Percentiles rank a stretch among this genome's conserved stretches.
phyloP scores from a whole-genome alignment of 2,329 filamentous ascomycete species.

The Colletotrichum cuscutae region DNA sequence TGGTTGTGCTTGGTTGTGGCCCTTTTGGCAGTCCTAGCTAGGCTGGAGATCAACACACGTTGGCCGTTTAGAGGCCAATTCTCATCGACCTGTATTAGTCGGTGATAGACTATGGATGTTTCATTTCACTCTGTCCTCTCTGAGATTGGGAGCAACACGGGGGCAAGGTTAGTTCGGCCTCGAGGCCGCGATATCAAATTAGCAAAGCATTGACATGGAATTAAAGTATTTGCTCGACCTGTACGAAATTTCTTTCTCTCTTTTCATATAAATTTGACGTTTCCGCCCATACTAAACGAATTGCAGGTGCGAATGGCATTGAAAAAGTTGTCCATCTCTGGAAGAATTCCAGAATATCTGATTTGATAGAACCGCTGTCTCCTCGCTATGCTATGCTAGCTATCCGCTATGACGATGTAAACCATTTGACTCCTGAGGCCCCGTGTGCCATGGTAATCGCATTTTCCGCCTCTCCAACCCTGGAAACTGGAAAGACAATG shows the following conservation, averaged over 20 bases:
- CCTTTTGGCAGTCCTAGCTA: neutral
- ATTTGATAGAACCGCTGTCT: neutral
- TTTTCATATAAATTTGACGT: neutral
- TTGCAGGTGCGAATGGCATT: neutral
- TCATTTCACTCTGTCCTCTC: neutral
- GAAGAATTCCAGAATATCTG: neutral
- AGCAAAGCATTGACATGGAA: neutral
- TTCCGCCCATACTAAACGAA: too few relatives aligned
- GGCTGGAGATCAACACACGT: constrained; percentile 2
- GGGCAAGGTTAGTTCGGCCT: neutral
- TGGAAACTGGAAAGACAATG: too few relatives aligned
- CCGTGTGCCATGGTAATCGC: neutral
- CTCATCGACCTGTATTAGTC: neutral
- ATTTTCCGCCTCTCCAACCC: too few relatives aligned
- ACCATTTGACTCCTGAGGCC: neutral
- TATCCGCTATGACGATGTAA: neutral
- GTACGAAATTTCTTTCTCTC: neutral
- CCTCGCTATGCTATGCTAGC: neutral
- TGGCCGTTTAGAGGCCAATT: neutral
- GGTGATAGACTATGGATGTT: constrained; percentile 3
- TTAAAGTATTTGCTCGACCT: too few relatives aligned
- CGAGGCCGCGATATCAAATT: neutral
- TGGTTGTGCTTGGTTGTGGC: constrained; percentile 19
- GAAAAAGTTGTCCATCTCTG: neutral
- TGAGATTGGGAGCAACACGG: neutral